phyloP scores from a whole-genome alignment of 345 rosid genomes.

The Gossypium thurberi region DNA sequence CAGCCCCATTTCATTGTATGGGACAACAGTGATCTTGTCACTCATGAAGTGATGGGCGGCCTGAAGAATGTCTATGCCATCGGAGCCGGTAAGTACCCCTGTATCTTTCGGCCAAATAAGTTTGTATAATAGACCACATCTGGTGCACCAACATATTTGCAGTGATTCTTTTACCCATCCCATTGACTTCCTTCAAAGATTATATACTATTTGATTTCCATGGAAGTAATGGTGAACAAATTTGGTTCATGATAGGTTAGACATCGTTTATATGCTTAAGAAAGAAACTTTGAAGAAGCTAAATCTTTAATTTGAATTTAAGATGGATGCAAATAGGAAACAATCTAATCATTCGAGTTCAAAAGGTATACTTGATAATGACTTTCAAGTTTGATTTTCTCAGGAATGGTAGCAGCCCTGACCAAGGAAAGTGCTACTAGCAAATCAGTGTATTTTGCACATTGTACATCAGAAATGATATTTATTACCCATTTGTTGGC shows the following conservation, averaged over 20 bases:
- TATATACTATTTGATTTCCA: no score
- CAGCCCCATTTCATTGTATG: constrained; percentile 73
- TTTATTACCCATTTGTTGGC: constrained; percentile 76
- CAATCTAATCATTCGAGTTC: background rate
- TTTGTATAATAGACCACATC: no score
- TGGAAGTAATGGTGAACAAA: background rate
- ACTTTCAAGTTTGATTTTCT: constrained; percentile 10
- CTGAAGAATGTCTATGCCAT: constrained; percentile 84
- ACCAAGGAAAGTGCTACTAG: constrained; percentile 86
- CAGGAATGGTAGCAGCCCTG: constrained; percentile 79
- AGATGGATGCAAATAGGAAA: background rate
- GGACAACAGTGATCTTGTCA: constrained; percentile 79
- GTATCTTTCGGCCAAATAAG: background rate
- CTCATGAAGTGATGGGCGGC: constrained; percentile 89
- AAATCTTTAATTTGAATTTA: background rate
- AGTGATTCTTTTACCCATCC: no score
- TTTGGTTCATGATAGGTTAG: background rate
- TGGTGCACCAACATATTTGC: no score
- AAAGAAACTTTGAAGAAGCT: constrained; percentile 1
- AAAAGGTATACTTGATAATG: background rate
- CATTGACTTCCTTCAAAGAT: no score
- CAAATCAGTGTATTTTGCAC: constrained; percentile 79
- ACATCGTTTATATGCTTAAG: background rate
- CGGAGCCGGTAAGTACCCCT: constrained; percentile 56
- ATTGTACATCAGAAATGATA: constrained; percentile 85